These are phyloP conservation scores for Naematelia encephala DNA, from an alignment of 768 basidiomycete species.

Conservation along the genomic window DNA sequence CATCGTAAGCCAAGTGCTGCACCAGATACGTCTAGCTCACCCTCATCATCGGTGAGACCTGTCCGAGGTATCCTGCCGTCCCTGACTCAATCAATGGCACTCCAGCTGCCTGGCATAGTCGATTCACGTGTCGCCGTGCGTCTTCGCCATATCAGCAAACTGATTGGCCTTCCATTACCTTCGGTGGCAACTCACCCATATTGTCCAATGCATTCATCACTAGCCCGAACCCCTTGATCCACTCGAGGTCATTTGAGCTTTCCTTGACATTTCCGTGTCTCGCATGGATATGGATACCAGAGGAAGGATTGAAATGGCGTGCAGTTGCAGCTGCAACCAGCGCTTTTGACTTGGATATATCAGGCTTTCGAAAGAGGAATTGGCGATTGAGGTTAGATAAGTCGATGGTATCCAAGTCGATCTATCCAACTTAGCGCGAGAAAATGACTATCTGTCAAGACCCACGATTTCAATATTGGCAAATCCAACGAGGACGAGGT, in stretches of 20 bases:
- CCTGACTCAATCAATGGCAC: conserved; percentile 93
- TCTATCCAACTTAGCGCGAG: conserved; percentile 32
- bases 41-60: conserved; percentile 90
- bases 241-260: conserved; percentile 76
- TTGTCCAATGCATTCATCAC: conserved; percentile 96
- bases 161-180: background rate
- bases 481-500: conserved; percentile 87
- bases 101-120: conserved; percentile 90
- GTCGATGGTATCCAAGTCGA: conserved; percentile 98
- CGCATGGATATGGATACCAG: conserved; percentile 77
- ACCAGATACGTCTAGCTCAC: conserved; percentile 52
- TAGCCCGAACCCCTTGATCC: conserved; percentile 87
- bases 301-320: conserved; percentile 59
- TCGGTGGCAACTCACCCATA: conserved; percentile 61
- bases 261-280: conserved; percentile 97
- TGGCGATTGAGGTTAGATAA: conserved; percentile 95
- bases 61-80: conserved; percentile 93
- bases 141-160: conserved; percentile 56
- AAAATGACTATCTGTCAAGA: background rate
- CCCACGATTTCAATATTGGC: conserved; percentile 73
- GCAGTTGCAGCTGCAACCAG: conserved; percentile 58
- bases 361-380: conserved; percentile 93
- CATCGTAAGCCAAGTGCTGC: conserved; percentile 12
- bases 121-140: conserved; percentile 91
- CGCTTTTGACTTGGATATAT: conserved; percentile 95